Conservation (phyloP, 148 eudicot species). For the Selenicereus undatus region DNA sequence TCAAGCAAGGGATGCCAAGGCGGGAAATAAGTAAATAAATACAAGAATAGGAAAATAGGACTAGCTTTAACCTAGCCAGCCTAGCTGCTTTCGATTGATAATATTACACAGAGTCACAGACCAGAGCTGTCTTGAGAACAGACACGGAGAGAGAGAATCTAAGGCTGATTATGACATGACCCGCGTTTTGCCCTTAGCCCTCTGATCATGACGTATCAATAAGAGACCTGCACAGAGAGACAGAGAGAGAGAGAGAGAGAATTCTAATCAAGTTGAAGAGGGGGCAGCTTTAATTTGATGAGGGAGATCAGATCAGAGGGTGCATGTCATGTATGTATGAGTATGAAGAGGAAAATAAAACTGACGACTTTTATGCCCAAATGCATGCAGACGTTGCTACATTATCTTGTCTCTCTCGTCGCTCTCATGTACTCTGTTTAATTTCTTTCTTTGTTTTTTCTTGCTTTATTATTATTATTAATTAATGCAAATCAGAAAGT, state of each 20-base stretch:
- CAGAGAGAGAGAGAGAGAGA: not conserved
- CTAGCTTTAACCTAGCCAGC: not conserved
- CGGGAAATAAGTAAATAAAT: not conserved
- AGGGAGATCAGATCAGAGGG: too few relatives aligned
- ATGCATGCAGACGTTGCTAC: slow-evolving; percentile 14
- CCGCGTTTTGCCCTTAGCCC: slow-evolving; percentile 21
- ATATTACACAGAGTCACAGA: not conserved
- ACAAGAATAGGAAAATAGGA: not conserved
- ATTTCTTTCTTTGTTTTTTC: not conserved
- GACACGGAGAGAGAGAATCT: slow-evolving; percentile 28
- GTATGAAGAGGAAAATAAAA: not conserved
- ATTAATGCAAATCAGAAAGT: not conserved
- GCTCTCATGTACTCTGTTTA: slow-evolving; percentile 22
- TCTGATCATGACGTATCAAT: slow-evolving; percentile 33
- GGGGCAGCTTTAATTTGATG: too few relatives aligned
- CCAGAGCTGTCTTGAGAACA: not conserved
- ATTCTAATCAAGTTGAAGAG: too few relatives aligned
- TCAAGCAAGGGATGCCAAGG: not conserved
- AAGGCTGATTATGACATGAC: slow-evolving; percentile 36
- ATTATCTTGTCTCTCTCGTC: slow-evolving; percentile 26
- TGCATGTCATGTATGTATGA: too few relatives aligned
- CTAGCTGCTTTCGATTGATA: not conserved
- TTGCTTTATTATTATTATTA: not conserved
- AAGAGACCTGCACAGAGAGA: not conserved
- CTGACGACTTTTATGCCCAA: slow-evolving; percentile 4